Evolutionary conservation across 768 basidiomycete species (phyloP), one percentile per base, ranked within the genome.

Genomic region (Xanthoconium purpureum): DNA sequence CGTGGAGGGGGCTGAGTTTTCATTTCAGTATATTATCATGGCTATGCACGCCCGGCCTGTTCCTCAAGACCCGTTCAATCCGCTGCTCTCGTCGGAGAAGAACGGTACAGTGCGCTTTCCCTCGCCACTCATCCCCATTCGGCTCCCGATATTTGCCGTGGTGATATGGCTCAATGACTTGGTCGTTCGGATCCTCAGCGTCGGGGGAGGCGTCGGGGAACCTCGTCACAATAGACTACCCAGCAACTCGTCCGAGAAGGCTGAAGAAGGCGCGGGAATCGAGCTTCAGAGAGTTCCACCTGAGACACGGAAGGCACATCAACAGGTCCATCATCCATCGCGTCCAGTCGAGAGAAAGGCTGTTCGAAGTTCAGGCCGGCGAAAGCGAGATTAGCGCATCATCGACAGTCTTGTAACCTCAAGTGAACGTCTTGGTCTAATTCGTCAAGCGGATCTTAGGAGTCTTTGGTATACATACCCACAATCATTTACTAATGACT

Each of bases 121-220:
- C 7, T 89, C 87, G 32, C 89, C 90, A 2, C 84, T 84, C 63
- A 63, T 94, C 37, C 93, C 93, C 0, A 88, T 91, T 58, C 85
- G 91, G 44, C 66, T 94, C 17, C 91, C 85, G 0, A 77, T 94
- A 46, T 93, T 94, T 67, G 80, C 79, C 0, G 68, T 80, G 14
- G 88, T 93, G 8, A 82, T 93, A 57, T 81, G 81, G 76, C 71
- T 92, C 10, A 91, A 94, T 64, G 87, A 92, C 61, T 69, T 74
- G 54, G 77, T 92, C 53, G 84, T 92, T 35, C 75, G 75, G 28
- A 68, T 85, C 15, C 73, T 90, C 33, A 87, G 83, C 58, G 73
- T 87, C 33, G 81, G 83, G 10, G 79, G 77, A 20, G 67, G 72
- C 32, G 58, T 45, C 6, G 54, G 59, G 17, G 58, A 48, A 43